A percentile compares a stretch with the other conserved stretches of the same genome.
phyloP scores from a whole-genome alignment of 768 basidiomycete species.

The Nidularia sp. region DNA sequence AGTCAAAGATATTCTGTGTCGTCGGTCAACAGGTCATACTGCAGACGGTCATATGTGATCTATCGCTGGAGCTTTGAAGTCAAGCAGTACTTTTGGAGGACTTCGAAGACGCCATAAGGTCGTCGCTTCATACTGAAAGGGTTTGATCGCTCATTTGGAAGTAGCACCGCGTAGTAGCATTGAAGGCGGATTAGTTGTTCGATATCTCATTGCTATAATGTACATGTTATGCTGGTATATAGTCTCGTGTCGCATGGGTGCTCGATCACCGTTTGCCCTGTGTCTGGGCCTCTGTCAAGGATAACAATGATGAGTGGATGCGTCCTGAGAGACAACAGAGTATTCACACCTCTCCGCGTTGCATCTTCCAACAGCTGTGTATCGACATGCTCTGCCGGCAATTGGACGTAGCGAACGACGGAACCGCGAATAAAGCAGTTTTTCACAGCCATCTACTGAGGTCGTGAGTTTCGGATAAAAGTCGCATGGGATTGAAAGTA shows the following conservation, averaged over 20 bases:
- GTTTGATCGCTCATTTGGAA: no score
- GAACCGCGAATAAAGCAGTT: constrained; percentile 99
- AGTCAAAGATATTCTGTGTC: no score
- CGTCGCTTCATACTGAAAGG: no score
- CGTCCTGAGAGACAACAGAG: not conserved
- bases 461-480: not conserved
- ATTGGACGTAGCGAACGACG: constrained; percentile 95
- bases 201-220: not conserved
- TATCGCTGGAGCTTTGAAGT: no score
- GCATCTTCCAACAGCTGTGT: constrained; percentile 95
- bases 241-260: not conserved
- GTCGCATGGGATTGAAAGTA: constrained; percentile 22
- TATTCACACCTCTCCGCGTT: constrained; percentile 78
- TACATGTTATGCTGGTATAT: not conserved
- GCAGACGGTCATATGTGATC: no score
- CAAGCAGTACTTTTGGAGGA: no score
- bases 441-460: constrained; percentile 88
- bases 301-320: constrained; percentile 5
- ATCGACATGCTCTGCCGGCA: constrained; percentile 90
- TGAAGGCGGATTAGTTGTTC: not conserved
- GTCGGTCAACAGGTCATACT: no score
- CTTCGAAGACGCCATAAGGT: no score
- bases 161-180: not conserved
- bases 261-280: constrained; percentile 17
- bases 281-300: constrained; percentile 37